Evolutionary conservation across 177 flowering plant genomes (phyloP), one percentile per base, ranked within the genome.

Genomic region (Vitis hybrid): DNA sequence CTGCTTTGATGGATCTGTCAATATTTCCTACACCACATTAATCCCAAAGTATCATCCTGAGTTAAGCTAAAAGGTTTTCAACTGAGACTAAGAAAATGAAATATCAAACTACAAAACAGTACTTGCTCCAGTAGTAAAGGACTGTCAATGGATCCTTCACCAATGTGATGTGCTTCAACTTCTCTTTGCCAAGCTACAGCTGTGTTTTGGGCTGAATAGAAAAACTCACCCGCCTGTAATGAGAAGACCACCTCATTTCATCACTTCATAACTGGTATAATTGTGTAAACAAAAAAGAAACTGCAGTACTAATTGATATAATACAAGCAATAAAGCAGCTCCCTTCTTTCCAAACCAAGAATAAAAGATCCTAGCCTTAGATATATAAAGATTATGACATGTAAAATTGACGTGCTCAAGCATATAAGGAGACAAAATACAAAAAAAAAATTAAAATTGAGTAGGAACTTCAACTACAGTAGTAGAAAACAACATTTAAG

Each of bases 1-100:
- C 63, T 87, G 86, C 74, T 88, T 91, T 62, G 91, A 85, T 40
- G 87, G 79, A 83, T 93, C 94, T 4, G 71, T 74, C 21, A 61
- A 59, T 79, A 83, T 82, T 71, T 89, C 93, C 95, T 93, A 65
- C 59, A 81, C 27, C 80, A 51, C 5, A 17, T 11, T 49, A 32
- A 49, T 63, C 54, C 49, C 24, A 6, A 40, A 68, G 48, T 50
- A 69, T 61, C 58, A 68, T 40, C 21, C 51, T 14, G 15, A 65
- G 62, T 11, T 24, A 56, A 60, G 48, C 54, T 59, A 18, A 52
- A 4, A 51, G 60, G 21, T 46, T 56, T 27, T 11, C 48, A 30
- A 15, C 2, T 5, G 1, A 49, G 49, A 67, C 6, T 49, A 52
- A 57, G 32, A 65, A 69, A 19, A 55, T 1, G 17, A 52, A 49